These are phyloP conservation scores for Aschersonia sp. DNA, from an alignment of 2,329 filamentous ascomycete species.

Conservation along the genomic window DNA sequence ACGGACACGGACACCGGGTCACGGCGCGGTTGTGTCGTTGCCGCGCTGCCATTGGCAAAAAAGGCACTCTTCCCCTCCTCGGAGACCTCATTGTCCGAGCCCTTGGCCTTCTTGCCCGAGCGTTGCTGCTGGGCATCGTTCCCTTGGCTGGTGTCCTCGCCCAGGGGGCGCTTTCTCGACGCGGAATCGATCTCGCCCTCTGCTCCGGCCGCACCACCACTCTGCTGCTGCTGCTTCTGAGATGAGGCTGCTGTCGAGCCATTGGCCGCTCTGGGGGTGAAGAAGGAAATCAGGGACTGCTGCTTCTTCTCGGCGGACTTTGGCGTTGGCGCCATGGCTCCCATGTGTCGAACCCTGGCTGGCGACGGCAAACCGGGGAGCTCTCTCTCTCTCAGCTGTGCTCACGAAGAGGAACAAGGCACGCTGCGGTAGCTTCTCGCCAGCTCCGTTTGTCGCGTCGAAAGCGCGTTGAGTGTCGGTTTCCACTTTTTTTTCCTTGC, in stretches of 20 bases:
- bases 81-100: too few species aligned
- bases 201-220: neutral
- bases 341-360: neutral
- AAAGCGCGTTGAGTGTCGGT: neutral
- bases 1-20: constrained; percentile 8
- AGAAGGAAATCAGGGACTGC: constrained; percentile 75
- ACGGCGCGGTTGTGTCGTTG: too few species aligned
- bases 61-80: too few species aligned
- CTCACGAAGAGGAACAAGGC: too few species aligned
- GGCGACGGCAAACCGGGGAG: neutral
- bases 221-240: constrained; percentile 14
- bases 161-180: constrained; percentile 35
- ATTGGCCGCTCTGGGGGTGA: constrained; percentile 47
- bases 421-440: neutral
- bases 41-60: too few species aligned
- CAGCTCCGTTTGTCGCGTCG: neutral
- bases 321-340: constrained; percentile 20
- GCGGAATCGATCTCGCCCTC: constrained; percentile 11
- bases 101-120: constrained; percentile 6
- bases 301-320: constrained; percentile 45
- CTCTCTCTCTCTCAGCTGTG: neutral
- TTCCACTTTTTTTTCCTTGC: neutral
- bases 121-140: neutral
- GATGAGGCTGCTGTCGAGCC: constrained; percentile 23
- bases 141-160: constrained; percentile 28